A percentile compares a stretch with the other conserved stretches of the same genome.
These are phyloP conservation scores for Fusarium nurragi DNA, from an alignment of 2,329 filamentous ascomycete genomes.

Conservation along the genomic window DNA sequence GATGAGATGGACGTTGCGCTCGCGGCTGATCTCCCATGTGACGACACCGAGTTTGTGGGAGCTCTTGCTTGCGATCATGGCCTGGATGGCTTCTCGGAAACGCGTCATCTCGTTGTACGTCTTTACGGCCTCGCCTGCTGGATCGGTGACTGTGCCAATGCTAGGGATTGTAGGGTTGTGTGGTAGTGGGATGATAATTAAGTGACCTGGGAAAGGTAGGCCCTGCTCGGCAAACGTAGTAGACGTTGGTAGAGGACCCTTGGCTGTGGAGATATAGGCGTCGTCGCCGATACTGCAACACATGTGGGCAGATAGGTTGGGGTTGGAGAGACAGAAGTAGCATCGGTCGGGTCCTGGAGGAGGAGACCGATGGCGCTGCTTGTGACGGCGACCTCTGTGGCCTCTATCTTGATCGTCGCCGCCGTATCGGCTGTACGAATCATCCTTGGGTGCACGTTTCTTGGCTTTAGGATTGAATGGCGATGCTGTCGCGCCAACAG, in stretches of 20 bases:
- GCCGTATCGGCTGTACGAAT: slow-evolving; percentile 65
- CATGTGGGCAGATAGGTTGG: slow-evolving; percentile 84
- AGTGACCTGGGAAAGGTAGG: slow-evolving; percentile 82
- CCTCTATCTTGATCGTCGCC: slow-evolving; percentile 56
- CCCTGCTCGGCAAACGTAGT: slow-evolving; percentile 71
- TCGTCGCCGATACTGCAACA: slow-evolving; percentile 89
- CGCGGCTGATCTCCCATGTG: slow-evolving; percentile 91
- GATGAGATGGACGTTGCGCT: slow-evolving; percentile 84
- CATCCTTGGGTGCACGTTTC: slow-evolving; percentile 65
- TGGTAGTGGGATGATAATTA: slow-evolving; percentile 88
- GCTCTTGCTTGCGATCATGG: slow-evolving; percentile 72
- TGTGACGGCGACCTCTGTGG: slow-evolving; percentile 56
- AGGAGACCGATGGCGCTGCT: slow-evolving; percentile 60
- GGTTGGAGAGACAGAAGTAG: slow-evolving; percentile 95
- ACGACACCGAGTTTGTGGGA: slow-evolving; percentile 77
- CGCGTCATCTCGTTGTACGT: slow-evolving; percentile 84
- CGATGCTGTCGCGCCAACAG: slow-evolving; percentile 77
- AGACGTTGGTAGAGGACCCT: slow-evolving; percentile 82
- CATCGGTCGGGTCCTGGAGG: slow-evolving; percentile 80
- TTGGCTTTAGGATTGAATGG: slow-evolving; percentile 69
- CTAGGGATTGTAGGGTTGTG: slow-evolving; percentile 79
- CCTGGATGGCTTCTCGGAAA: slow-evolving; percentile 80
- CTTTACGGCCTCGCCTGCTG: slow-evolving; percentile 63
- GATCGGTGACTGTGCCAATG: slow-evolving; percentile 65
- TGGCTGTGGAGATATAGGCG: slow-evolving; percentile 88